Evolutionary conservation across 805 yeast species (phyloP).

Genomic region (Cyberlindnera mississippiensis): DNA sequence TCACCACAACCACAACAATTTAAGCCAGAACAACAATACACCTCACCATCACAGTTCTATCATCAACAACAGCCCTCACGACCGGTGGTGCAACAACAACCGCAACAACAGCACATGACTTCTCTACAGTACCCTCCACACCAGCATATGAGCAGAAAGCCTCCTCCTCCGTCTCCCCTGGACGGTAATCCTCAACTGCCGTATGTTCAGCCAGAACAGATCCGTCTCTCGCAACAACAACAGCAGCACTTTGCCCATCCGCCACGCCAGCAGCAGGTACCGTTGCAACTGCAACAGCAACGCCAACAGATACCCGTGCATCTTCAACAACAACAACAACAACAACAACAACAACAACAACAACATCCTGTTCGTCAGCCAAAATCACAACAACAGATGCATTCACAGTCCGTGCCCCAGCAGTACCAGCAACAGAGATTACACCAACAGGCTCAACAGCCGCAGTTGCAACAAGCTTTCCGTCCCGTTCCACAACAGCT

Average conservation of each 20-base stretch:
- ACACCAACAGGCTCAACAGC: background rate
- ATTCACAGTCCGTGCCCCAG: conserved; percentile 4
- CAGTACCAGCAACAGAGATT: conserved; percentile 13
- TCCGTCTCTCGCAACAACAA: background rate
- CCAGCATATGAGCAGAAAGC: background rate
- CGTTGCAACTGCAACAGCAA: conserved; percentile 11
- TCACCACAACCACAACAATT: conserved; percentile 3
- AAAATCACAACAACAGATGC: conserved; percentile 21
- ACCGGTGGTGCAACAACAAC: conserved; percentile 4
- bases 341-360: conserved; percentile 21
- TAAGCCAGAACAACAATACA: conserved; percentile 7
- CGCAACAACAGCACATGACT: background rate
- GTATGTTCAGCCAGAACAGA: too few species aligned
- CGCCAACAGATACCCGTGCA: conserved; percentile 19
- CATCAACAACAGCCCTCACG: conserved; percentile 6
- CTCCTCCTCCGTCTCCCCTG: too few species aligned
- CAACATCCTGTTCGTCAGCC: conserved; percentile 23
- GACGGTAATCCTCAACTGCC: too few species aligned
- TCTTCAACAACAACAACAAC: conserved; percentile 3
- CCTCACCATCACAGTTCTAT: conserved; percentile 1
- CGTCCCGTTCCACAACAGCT: conserved; percentile 9
- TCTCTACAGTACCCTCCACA: conserved; percentile 6
- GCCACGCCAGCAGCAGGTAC: conserved; percentile 7
- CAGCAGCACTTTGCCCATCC: background rate
- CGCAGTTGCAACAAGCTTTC: conserved; percentile 8